phyloP scores from a whole-genome alignment of 176 grass and related monocot genomes.

The Melocanna baccifera region DNA sequence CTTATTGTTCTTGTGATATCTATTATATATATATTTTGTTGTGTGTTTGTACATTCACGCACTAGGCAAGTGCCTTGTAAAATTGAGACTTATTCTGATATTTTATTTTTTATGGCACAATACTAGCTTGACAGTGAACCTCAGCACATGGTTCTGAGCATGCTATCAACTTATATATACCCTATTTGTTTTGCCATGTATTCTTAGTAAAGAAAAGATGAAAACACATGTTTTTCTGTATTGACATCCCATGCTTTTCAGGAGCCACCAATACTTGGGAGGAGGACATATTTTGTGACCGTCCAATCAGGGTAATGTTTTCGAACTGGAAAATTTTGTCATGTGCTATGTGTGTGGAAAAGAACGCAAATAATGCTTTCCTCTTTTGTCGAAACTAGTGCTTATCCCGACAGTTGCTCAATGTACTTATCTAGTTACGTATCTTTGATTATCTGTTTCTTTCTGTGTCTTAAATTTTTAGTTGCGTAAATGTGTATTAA shows the following conservation, averaged over 20 bases:
- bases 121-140: neutral
- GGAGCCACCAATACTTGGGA: conserved; percentile 91
- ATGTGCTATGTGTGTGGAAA: conserved; percentile 8
- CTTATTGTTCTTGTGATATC: neutral
- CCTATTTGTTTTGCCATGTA: neutral
- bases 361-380: neutral
- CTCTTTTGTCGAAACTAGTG: neutral
- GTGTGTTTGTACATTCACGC: neutral
- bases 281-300: conserved; percentile 71
- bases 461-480: neutral
- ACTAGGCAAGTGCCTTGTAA: neutral
- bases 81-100: neutral
- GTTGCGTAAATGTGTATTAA: neutral
- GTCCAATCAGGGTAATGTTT: conserved; percentile 69
- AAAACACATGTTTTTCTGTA: conserved; percentile 2
- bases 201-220: conserved; percentile 11
- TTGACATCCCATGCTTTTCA: conserved; percentile 51
- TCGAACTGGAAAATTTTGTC: neutral
- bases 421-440: neutral
- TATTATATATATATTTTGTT: neutral
- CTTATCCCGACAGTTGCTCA: neutral
- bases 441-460: neutral
- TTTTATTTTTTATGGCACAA: conserved; percentile 14
- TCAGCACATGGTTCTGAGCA: neutral
- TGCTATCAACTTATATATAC: neutral